Evolutionary conservation across 352 stramenopile genomes (phyloP).

Genomic region (Phytophthora pini): DNA sequence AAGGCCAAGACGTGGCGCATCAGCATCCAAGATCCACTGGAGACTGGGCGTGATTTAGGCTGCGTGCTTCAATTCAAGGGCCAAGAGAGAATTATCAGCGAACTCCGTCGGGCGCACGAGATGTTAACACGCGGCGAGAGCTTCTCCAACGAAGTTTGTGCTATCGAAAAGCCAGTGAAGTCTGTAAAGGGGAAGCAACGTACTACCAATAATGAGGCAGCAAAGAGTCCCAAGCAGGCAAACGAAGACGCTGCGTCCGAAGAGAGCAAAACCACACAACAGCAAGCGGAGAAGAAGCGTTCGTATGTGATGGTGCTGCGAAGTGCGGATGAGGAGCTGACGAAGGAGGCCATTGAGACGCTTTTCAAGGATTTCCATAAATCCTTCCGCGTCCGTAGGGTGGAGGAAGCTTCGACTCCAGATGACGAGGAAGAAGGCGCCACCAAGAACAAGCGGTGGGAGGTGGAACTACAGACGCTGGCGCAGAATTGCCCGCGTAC

Average conservation of each 20-base stretch:
- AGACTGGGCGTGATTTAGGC: conserved; percentile 79
- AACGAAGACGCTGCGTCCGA: conserved; percentile 3
- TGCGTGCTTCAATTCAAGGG: conserved; percentile 74
- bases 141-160: conserved; percentile 54
- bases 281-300: conserved; percentile 30
- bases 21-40: conserved; percentile 88
- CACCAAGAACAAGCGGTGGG: conserved; percentile 37
- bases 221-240: conserved; percentile 10
- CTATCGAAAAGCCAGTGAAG: conserved; percentile 24
- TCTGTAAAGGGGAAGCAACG: conserved; percentile 16
- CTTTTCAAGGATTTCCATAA: conserved; percentile 47
- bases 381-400: conserved; percentile 29
- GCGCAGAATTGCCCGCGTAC: conserved; percentile 38
- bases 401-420: neutral
- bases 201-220: conserved; percentile 4
- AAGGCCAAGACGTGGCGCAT: conserved; percentile 82
- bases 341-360: conserved; percentile 33
- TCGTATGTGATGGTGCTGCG: conserved; percentile 46
- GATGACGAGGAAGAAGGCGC: neutral
- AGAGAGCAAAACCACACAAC: conserved; percentile 16
- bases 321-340: conserved; percentile 44
- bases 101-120: conserved; percentile 65
- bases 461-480: conserved; percentile 43
- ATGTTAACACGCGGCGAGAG: conserved; percentile 56
- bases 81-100: conserved; percentile 67